Evolutionary conservation across 1,284 basidiomycete species (phyloP).

Genomic region (Cerrena zonata): DNA sequence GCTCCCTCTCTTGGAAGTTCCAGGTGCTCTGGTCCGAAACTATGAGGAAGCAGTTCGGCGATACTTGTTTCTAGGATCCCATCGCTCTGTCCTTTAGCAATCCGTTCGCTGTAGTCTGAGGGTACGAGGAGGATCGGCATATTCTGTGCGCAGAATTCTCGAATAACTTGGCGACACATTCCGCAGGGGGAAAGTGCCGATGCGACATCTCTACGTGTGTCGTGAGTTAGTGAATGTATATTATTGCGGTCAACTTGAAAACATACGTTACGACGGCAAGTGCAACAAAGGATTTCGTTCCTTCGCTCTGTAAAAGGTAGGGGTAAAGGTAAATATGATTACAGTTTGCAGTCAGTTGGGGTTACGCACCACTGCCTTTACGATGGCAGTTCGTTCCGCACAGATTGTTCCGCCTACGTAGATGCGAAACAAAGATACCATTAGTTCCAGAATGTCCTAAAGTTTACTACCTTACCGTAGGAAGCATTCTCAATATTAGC

Average conservation of each 20-base stretch:
- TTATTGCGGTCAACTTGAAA: not conserved
- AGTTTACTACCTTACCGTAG: slow-evolving; percentile 60
- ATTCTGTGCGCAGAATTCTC: slow-evolving; percentile 77
- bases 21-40: slow-evolving; percentile 82
- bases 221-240: too few relatives aligned
- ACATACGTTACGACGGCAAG: slow-evolving; percentile 69
- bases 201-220: slow-evolving; percentile 50
- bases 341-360: not conserved
- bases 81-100: slow-evolving; percentile 36
- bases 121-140: slow-evolving; percentile 79
- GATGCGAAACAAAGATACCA: not conserved
- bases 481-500: slow-evolving; percentile 89
- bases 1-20: slow-evolving; percentile 37
- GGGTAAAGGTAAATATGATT: not conserved
- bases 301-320: slow-evolving; percentile 60
- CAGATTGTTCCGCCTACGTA: slow-evolving; percentile 70
- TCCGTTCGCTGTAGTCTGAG: slow-evolving; percentile 48
- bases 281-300: slow-evolving; percentile 58
- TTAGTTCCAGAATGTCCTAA: not conserved
- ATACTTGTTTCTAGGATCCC: slow-evolving; percentile 61
- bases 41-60: slow-evolving; percentile 74
- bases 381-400: slow-evolving; percentile 83
- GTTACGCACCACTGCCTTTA: slow-evolving; percentile 73
- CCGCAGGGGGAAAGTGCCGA: slow-evolving; percentile 78
- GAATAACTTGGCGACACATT: slow-evolving; percentile 85